Base-by-base conservation (phyloP, 345 rosid species). In the Leavenworthia alabamica region DNA sequence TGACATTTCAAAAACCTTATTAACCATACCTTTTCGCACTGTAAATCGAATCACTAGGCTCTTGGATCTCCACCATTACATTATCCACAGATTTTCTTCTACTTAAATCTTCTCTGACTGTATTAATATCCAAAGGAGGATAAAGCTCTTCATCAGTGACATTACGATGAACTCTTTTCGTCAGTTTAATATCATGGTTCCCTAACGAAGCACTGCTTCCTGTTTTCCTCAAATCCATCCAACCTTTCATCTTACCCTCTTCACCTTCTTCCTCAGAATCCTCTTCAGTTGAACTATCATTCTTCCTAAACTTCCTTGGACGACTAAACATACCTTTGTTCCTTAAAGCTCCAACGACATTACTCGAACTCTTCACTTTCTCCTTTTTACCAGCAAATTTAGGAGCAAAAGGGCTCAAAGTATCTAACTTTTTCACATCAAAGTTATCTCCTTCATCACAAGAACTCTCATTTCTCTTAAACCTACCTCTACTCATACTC, bases 141-240 rank as follows among this genome's bases (percentile, higher is more conserved):
- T 80, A 80, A 41, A 47, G 57, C 66, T 82, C 88, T 29, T 75
- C 68, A 33, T 82, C 90, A 6, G 78, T 66, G 15, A 57, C 76
- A 74, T 82, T 82, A 24, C 81, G 61, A 0, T 87, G 82, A 19
- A 86, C 85, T 73, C 96, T 83, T 72, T 75, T 90, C 1, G 64
- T 86, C 48, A 71, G 62, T 73, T 82, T 94, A 75, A 72, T 8
- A 80, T 86, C 99, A 53, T 82, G 81, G 55, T 79, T 83, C 14
- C 89, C 96, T 51, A 88, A 76, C 2, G 97, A 76, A 7, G 96
- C 89, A 7, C 82, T 82, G 60, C 95, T 81, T 15, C 96, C 90
- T 3, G 77, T 70, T 64, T 44, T 82, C 75, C 62, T 80, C 69
- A 74, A 49, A 60, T 81, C 81, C 32, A 62, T 77, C 79, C 81